A percentile compares a stretch with the other conserved stretches of the same genome.
phyloP scores from a whole-genome alignment of 139 green algal species.

The Chlorella ohadii region DNA sequence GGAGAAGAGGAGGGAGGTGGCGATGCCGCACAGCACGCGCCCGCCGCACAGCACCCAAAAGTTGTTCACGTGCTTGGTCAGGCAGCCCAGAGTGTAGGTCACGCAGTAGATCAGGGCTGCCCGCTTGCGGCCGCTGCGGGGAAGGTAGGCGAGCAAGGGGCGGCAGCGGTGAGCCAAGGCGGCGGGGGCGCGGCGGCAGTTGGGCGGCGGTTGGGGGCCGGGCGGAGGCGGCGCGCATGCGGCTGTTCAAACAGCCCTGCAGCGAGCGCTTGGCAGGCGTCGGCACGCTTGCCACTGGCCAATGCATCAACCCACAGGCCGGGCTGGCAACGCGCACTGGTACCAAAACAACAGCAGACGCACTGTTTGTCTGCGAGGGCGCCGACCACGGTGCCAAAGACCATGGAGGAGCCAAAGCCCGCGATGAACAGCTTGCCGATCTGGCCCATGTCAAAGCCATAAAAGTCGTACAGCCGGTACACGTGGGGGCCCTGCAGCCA shows the following conservation, averaged over 20 bases:
- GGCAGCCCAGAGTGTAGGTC: conserved; percentile 89
- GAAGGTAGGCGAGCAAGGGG: neutral
- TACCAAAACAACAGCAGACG: conserved; percentile 24
- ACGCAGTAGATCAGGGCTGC: conserved; percentile 89
- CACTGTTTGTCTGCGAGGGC: conserved; percentile 92
- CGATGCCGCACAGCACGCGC: conserved; percentile 94
- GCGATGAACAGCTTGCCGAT: conserved; percentile 98
- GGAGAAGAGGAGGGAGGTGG: conserved; percentile 97
- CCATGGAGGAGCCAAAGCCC: conserved; percentile 95
- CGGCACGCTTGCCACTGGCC: no score
- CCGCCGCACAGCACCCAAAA: conserved; percentile 92
- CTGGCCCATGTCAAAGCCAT: conserved; percentile 84
- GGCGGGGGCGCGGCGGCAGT: no score
- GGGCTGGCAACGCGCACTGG: no score
- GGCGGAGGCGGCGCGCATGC: no score
- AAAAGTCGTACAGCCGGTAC: conserved; percentile 97
- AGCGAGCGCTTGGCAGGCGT: no score
- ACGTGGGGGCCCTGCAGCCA: conserved; percentile 99
- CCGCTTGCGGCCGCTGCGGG: conserved; percentile 86
- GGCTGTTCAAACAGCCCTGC: no score
- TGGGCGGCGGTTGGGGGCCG: no score
- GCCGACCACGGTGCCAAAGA: conserved; percentile 97
- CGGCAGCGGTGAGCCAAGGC: neutral
- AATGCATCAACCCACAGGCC: no score
- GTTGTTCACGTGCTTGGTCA: conserved; percentile 95